Percentiles rank a stretch among this genome's conserved stretches.
Conservation (phyloP, 2,329 filamentous ascomycete species). For the Tolypocladium tundrense region DNA sequence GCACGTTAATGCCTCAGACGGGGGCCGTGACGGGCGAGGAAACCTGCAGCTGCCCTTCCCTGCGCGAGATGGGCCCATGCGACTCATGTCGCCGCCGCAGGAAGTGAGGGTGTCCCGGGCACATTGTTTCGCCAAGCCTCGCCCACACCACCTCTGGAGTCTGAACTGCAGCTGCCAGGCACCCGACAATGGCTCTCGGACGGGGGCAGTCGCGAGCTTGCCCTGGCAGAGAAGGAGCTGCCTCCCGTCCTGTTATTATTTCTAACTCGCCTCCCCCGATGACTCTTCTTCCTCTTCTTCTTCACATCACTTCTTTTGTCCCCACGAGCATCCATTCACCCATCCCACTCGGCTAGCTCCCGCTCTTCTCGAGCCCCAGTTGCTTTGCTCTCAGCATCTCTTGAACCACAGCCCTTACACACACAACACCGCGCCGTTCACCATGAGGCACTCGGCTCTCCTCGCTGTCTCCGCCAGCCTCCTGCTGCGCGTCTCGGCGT, state of each 20-base stretch:
- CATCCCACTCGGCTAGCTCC: not conserved
- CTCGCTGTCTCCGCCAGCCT: conserved; percentile 6
- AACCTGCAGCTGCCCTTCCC: not conserved
- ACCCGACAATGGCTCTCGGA: not conserved
- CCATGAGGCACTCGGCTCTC: conserved; percentile 7
- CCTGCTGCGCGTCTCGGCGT: conserved; percentile 4
- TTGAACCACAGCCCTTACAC: not conserved
- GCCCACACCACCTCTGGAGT: not conserved
- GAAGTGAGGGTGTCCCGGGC: not conserved
- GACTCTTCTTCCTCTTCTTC: not conserved
- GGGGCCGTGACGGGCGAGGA: not conserved
- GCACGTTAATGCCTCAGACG: not conserved
- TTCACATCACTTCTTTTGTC: not conserved
- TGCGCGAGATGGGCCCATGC: not conserved
- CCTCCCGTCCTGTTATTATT: not conserved
- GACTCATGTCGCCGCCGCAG: not conserved
- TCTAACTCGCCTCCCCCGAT: not conserved
- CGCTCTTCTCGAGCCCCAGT: not conserved
- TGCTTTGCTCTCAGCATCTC: not conserved
- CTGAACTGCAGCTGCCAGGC: not conserved
- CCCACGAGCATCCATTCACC: not conserved
- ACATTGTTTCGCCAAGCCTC: not conserved
- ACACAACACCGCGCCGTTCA: conserved; percentile 1
- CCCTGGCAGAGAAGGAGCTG: not conserved
- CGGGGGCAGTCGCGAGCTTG: not conserved